These are phyloP conservation scores for Coemansia sp. DNA, from an alignment of 192 early-diverging fungal species.

Conservation along the genomic window DNA sequence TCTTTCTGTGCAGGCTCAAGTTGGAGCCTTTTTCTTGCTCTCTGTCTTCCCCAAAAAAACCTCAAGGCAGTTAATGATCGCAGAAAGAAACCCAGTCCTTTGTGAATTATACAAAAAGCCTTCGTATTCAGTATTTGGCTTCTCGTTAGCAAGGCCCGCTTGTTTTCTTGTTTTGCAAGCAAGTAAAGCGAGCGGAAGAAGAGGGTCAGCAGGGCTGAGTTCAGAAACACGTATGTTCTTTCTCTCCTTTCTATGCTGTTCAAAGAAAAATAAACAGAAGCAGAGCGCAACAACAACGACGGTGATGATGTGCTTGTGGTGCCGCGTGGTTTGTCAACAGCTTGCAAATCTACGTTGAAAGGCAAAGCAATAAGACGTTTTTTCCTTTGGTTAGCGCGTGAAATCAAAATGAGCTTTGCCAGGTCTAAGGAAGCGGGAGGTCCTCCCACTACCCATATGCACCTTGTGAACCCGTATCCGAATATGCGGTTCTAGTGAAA, in stretches of 20 bases:
- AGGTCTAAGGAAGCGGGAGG: too few species aligned
- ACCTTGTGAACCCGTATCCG: conserved; percentile 4
- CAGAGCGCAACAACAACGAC: too few species aligned
- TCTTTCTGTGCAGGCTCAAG: conserved; percentile 20
- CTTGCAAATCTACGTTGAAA: not conserved
- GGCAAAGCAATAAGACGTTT: not conserved
- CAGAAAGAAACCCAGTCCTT: conserved; percentile 22
- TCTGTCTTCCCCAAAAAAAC: conserved; percentile 2
- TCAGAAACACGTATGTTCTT: not conserved
- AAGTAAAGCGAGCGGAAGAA: not conserved
- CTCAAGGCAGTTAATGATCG: not conserved
- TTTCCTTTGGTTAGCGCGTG: not conserved
- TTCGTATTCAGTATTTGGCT: conserved; percentile 3
- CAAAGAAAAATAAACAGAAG: conserved; percentile 7
- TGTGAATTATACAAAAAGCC: conserved; percentile 18
- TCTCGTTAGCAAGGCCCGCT: conserved; percentile 2
- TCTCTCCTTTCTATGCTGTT: not conserved
- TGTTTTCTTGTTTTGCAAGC: not conserved
- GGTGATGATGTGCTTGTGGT: not conserved
- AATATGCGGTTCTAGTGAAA: not conserved
- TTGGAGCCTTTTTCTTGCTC: not conserved
- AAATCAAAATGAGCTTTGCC: not conserved
- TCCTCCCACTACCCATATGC: too few species aligned
- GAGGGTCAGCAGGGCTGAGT: conserved; percentile 1
- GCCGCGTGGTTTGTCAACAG: conserved; percentile 2